Evolutionary conservation across 2,329 filamentous ascomycete genomes (phyloP).

Genomic region (Diaporthe capsici): DNA sequence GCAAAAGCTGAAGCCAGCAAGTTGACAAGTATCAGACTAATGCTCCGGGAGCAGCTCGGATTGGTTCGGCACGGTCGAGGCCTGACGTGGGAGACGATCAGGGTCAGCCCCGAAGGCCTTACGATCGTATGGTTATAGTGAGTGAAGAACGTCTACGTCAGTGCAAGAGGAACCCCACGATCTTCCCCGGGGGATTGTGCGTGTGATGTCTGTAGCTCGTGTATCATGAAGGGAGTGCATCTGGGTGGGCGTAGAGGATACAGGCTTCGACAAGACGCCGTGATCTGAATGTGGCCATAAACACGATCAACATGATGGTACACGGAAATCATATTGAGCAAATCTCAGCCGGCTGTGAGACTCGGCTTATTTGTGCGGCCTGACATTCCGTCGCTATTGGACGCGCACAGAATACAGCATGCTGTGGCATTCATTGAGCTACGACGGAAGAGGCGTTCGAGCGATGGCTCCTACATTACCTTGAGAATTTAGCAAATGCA

Average conservation of each 20-base stretch:
- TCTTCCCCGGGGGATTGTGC: background rate
- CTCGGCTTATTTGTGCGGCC: background rate
- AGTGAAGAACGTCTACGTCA: too few relatives aligned
- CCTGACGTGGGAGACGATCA: background rate
- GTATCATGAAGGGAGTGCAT: background rate
- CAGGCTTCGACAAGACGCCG: background rate
- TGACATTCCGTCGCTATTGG: too few relatives aligned
- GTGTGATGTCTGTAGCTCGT: background rate
- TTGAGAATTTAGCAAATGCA: background rate
- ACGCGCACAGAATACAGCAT: background rate
- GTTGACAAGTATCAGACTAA: background rate
- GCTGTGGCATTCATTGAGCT: background rate
- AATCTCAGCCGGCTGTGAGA: background rate
- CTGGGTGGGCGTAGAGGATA: background rate
- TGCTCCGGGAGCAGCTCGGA: background rate
- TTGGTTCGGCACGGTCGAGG: background rate
- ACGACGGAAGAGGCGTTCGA: background rate
- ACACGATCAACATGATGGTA: too few relatives aligned
- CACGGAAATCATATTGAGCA: too few relatives aligned
- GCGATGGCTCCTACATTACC: background rate
- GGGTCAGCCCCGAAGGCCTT: background rate
- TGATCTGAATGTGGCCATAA: background rate
- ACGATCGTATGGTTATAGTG: background rate
- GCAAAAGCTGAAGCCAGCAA: background rate
- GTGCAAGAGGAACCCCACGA: too few relatives aligned